Evolutionary conservation across 2,329 filamentous ascomycete species (phyloP).

Genomic region (Teratosphaeria zuluensis): DNA sequence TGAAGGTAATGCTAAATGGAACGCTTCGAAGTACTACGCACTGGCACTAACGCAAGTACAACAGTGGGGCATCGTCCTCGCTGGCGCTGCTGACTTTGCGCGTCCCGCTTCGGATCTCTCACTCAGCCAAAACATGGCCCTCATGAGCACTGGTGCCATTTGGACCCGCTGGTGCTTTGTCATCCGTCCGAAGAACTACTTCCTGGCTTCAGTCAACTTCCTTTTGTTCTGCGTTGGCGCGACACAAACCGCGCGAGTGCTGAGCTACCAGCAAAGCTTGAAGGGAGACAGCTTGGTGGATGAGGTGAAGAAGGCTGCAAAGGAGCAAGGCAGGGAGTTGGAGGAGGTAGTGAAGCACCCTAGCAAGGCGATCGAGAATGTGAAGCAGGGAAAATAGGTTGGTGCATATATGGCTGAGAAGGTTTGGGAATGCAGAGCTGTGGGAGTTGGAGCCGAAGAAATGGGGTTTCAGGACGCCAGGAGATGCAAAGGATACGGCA

Average conservation of each 20-base stretch:
- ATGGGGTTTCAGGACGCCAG: too few species aligned
- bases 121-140: conserved; percentile 79
- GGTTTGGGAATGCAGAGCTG: too few species aligned
- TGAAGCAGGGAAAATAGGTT: not conserved
- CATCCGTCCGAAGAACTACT: conserved; percentile 86
- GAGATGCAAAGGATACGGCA: not conserved
- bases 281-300: conserved; percentile 40
- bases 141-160: conserved; percentile 85
- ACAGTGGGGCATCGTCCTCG: conserved; percentile 85
- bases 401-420: too few species aligned
- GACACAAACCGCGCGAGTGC: conserved; percentile 71
- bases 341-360: conserved; percentile 8
- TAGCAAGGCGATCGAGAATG: not conserved
- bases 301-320: conserved; percentile 5
- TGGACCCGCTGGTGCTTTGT: conserved; percentile 99
- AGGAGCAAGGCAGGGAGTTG: conserved; percentile 3
- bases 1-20: conserved; percentile 52
- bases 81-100: conserved; percentile 82
- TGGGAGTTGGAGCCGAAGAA: too few species aligned
- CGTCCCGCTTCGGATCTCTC: conserved; percentile 90
- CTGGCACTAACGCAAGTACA: not conserved
- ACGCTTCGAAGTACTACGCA: not conserved
- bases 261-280: conserved; percentile 52
- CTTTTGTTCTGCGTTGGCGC: conserved; percentile 85
- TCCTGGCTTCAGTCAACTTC: conserved; percentile 95